Evolutionary conservation across 805 yeast species (phyloP), one percentile per base, ranked within the genome.

Genomic region (Cyberlindnera misumaiensis): DNA sequence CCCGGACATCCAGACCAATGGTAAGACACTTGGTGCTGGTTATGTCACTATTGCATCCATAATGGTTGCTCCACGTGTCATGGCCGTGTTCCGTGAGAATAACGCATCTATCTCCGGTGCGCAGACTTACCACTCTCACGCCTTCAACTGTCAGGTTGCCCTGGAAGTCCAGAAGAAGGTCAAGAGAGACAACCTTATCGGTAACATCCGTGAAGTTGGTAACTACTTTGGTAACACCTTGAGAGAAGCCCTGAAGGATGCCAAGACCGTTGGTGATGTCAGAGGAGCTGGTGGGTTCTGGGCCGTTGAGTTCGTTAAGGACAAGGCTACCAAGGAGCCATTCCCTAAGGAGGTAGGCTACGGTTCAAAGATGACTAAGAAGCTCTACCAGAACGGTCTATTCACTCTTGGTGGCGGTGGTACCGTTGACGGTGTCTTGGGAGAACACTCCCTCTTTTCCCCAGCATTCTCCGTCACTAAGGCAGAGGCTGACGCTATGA

Each of bases 281-380:
- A 65, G 79, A 59, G 80, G 80, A 30, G 48, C 65, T 41, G 80
- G 79, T 41, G 70, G 73, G 9, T 75, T 75, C 59, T 70, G 78
- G 72, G 66, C 73, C 1, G 43, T 73, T 39, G 80, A 74, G 53
- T 58, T 72, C 26, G 75, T 73, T 40, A 64, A 72, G 48, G 59
- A 72, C 51, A 65, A 64, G 36, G 50, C 35, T 11, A 69, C 77
- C 8, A 72, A 70, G 46, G 73, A 70, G 46, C 64, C 69, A 32
- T 70, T 72, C 48, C 62, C 59, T 16, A 42, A 49, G 12, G 51
- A 51, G 12, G 42, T 59, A 11, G 58, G 55, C 3, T 50, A 62
- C 30, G 59, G 49, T 22, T 39, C 49, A 24, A 55, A 52, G 46
- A 52, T 71, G 30, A 55, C 61, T 31, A 60, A 58, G 32, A 50